Conservation (phyloP, 2,329 filamentous ascomycete genomes). For the Fonsecaea pedrosoi region DNA sequence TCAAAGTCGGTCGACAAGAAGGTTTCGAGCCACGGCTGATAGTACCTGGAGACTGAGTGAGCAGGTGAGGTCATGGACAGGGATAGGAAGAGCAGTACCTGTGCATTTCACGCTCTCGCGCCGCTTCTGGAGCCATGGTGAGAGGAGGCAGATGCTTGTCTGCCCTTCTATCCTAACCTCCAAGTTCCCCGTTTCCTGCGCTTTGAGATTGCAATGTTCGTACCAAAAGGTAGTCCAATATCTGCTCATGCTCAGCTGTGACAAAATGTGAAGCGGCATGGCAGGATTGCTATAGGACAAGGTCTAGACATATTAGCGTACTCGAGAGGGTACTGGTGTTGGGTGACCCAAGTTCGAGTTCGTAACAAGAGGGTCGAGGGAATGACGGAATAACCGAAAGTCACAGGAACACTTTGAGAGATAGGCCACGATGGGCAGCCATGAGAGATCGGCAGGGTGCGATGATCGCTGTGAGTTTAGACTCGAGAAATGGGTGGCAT, state of each 20-base stretch:
- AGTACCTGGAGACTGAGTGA: slow-evolving; percentile 21
- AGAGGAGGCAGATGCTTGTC: background rate
- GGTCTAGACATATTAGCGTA: background rate
- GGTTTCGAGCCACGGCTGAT: slow-evolving; percentile 39
- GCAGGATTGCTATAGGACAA: background rate
- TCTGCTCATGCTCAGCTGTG: background rate
- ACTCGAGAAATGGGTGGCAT: background rate
- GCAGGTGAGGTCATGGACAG: background rate
- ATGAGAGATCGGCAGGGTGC: slow-evolving; percentile 5
- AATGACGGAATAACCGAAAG: slow-evolving; percentile 4
- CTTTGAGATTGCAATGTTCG: background rate
- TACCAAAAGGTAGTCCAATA: background rate
- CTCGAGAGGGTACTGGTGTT: background rate
- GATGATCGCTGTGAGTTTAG: background rate
- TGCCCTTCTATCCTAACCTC: background rate
- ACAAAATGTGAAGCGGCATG: background rate
- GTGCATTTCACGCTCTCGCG: slow-evolving; percentile 37
- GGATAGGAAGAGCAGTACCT: slow-evolving; percentile 13
- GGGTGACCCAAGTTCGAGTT: slow-evolving; percentile 2
- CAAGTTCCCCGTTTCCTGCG: background rate
- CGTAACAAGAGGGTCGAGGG: background rate
- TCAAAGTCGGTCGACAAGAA: slow-evolving; percentile 39
- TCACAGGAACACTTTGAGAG: slow-evolving; percentile 3
- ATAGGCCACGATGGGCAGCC: background rate
- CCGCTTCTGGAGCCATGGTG: slow-evolving; percentile 34